Percentiles rank a stretch among this genome's conserved stretches.
Evolutionary conservation across 306 rosid genomes (phyloP).

Genomic region (Trifolium repens): DNA sequence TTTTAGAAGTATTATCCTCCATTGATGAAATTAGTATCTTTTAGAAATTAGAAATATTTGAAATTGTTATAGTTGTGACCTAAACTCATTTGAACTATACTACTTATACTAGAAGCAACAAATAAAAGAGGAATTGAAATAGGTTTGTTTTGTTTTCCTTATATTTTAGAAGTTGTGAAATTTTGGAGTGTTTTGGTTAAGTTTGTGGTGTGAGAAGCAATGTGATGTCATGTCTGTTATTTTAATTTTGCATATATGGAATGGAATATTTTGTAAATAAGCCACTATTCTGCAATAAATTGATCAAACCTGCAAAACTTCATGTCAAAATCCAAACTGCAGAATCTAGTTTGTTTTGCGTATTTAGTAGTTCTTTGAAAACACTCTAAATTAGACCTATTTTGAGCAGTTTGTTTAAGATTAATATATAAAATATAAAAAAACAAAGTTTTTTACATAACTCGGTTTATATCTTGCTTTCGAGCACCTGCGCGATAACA

Average conservation of each 20-base stretch:
- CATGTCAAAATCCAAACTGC: not conserved
- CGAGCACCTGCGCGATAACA: no score
- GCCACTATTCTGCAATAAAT: not conserved
- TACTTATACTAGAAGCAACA: no score
- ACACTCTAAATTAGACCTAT: no score
- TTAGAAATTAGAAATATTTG: no score
- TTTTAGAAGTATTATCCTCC: no score
- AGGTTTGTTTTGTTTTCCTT: not conserved
- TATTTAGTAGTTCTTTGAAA: conserved; percentile 4
- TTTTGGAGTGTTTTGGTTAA: not conserved
- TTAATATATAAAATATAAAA: no score
- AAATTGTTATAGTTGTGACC: not conserved
- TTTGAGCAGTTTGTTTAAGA: no score
- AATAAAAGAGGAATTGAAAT: no score
- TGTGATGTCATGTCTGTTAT: not conserved
- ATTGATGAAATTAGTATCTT: no score
- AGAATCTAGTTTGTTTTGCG: not conserved
- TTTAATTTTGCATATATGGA: conserved; percentile 2
- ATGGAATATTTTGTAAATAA: conserved; percentile 8
- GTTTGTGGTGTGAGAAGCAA: not conserved
- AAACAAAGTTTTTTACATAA: no score
- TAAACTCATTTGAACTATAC: not conserved
- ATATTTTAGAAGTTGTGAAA: not conserved
- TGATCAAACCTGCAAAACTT: no score
- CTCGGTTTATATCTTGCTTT: no score